A percentile compares a stretch with the other conserved stretches of the same genome.
phyloP scores from a whole-genome alignment of 805 yeast genomes.

The Metschnikowia koreensis region DNA sequence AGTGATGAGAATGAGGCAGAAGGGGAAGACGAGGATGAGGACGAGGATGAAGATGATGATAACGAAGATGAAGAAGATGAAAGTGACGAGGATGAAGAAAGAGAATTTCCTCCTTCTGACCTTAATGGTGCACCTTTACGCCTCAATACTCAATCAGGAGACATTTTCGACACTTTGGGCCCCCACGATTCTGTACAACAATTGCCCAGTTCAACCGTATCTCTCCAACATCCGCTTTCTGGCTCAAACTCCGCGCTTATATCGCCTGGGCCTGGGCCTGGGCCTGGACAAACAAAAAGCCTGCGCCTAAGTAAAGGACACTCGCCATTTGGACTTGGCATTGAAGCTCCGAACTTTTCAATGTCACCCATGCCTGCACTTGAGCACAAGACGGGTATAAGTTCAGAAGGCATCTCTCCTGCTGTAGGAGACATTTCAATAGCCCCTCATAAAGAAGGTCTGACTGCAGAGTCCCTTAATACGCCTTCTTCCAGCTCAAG shows the following conservation, averaged over 20 bases:
- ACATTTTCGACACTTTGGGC: background rate
- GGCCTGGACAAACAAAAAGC: background rate
- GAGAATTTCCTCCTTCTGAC: constrained; percentile 3
- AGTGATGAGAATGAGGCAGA: constrained; percentile 1
- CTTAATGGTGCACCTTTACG: constrained; percentile 11
- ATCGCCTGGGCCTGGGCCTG: constrained; percentile 1
- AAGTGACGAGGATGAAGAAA: constrained; percentile 38
- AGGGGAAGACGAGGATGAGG: constrained; percentile 10
- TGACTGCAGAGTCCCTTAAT: background rate
- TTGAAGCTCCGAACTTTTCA: constrained; percentile 1
- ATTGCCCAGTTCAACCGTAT: background rate
- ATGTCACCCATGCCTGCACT: constrained; percentile 3
- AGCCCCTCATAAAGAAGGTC: background rate
- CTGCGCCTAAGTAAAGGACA: background rate
- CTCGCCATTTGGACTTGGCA: constrained; percentile 11
- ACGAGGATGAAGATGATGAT: constrained; percentile 12
- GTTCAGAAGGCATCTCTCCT: background rate
- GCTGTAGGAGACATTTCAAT: background rate
- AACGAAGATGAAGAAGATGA: constrained; percentile 15
- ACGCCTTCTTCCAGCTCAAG: constrained; percentile 6
- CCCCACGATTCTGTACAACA: background rate
- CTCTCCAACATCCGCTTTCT: background rate
- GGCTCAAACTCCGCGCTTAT: constrained; percentile 2
- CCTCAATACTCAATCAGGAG: constrained; percentile 12
- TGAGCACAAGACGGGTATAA: background rate